These are phyloP conservation scores for Cordyceps farinosa DNA, from an alignment of 2,329 filamentous ascomycete genomes.

Conservation along the genomic window DNA sequence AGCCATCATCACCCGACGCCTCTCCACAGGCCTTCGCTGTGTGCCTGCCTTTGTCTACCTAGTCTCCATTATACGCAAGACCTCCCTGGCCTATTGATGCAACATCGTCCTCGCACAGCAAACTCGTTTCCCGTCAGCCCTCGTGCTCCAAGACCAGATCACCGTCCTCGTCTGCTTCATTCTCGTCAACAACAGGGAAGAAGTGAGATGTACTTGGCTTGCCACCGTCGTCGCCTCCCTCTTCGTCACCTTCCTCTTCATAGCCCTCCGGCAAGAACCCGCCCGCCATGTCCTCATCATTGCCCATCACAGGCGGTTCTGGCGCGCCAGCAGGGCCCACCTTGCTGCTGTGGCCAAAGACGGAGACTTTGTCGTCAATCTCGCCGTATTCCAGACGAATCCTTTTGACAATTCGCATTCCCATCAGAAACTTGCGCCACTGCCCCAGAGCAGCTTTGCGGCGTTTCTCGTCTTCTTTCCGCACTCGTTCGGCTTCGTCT, in stretches of 20 bases:
- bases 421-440: conserved; percentile 87
- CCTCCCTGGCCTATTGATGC: background rate
- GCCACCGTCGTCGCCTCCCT: conserved; percentile 29
- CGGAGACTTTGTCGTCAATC: conserved; percentile 48
- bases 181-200: conserved; percentile 46
- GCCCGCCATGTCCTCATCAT: conserved; percentile 53
- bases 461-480: conserved; percentile 81
- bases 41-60: background rate
- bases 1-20: too few species aligned
- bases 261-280: conserved; percentile 59
- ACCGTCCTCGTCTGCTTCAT: conserved; percentile 35
- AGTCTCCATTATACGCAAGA: background rate
- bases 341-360: conserved; percentile 48
- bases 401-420: conserved; percentile 74
- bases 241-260: conserved; percentile 41
- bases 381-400: conserved; percentile 74
- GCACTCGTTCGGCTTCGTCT: conserved; percentile 69
- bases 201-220: conserved; percentile 41
- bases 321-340: conserved; percentile 19
- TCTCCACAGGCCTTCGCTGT: too few species aligned
- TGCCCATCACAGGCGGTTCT: conserved; percentile 23
- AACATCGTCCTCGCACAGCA: background rate
- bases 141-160: conserved; percentile 18
- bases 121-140: background rate
- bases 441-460: conserved; percentile 67